Conservation (phyloP, 371 early-diverging fungal species). For the Homolaphlyctis polyrhiza region DNA sequence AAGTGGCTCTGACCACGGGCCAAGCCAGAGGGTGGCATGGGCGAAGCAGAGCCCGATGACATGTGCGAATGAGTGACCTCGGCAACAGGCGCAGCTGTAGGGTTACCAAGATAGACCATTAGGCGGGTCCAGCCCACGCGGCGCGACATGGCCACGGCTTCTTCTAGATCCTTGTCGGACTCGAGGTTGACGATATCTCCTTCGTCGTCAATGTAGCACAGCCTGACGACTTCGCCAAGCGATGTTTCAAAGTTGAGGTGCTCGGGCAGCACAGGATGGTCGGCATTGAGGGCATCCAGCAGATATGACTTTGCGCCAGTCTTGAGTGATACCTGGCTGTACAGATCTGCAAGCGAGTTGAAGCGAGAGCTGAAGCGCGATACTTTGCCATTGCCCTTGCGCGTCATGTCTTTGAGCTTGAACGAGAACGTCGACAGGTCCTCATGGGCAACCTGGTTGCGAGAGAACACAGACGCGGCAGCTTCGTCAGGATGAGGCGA, state of each 20-base stretch:
- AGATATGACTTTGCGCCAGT: constrained; percentile 11
- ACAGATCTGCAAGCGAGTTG: constrained; percentile 31
- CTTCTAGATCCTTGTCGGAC: constrained; percentile 70
- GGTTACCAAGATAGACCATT: constrained; percentile 61
- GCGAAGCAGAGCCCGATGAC: neutral
- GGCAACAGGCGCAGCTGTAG: neutral
- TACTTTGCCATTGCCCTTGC: constrained; percentile 49
- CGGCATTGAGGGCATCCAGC: neutral
- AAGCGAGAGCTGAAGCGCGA: constrained; percentile 66
- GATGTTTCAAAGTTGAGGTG: neutral
- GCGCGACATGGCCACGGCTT: constrained; percentile 76
- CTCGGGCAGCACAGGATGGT: too few species aligned
- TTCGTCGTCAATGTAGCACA: constrained; percentile 87
- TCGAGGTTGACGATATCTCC: constrained; percentile 79
- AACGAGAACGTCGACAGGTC: constrained; percentile 57
- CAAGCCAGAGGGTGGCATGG: constrained; percentile 12
- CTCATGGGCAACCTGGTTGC: constrained; percentile 39
- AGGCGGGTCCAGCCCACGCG: constrained; percentile 72
- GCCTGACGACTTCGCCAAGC: constrained; percentile 16
- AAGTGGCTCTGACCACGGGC: constrained; percentile 30
- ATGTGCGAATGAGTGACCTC: neutral
- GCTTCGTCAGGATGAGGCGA: constrained; percentile 8
- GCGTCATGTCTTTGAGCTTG: constrained; percentile 66
- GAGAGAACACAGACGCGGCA: constrained; percentile 8
- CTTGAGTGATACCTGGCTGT: constrained; percentile 19